Conservation (phyloP, 352 stramenopile species). For the Phytopythium delawarense region DNA sequence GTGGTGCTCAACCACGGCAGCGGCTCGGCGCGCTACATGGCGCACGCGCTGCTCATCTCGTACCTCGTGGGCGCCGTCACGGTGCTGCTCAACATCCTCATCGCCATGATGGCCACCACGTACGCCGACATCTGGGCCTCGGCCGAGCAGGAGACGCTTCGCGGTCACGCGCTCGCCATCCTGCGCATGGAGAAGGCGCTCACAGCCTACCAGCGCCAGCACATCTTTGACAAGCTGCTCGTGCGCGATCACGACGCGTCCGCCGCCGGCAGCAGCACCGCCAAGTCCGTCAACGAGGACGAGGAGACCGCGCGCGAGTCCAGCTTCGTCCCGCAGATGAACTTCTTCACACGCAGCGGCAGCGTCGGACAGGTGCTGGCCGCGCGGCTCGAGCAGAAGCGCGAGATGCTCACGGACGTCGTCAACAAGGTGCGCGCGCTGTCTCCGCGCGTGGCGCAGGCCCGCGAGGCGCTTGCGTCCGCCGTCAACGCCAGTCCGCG, state of each 20-base stretch:
- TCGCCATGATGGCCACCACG: slow-evolving; percentile 71
- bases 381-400: slow-evolving; percentile 5
- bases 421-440: slow-evolving; percentile 2
- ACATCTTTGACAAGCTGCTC: slow-evolving; percentile 2
- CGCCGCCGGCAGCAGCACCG: not conserved
- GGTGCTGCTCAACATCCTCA: slow-evolving; percentile 67
- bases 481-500: not conserved
- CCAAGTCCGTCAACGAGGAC: not conserved
- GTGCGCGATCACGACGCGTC: not conserved
- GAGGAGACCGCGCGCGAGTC: not conserved
- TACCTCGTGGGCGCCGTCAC: slow-evolving; percentile 52
- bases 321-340: not conserved
- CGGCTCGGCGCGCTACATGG: slow-evolving; percentile 45
- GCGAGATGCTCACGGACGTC: slow-evolving; percentile 5
- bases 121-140: slow-evolving; percentile 54
- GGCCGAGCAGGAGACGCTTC: slow-evolving; percentile 50
- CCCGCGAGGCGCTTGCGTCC: not conserved
- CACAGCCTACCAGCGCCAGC: not conserved
- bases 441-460: not conserved
- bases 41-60: slow-evolving; percentile 46
- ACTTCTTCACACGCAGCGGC: not conserved
- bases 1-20: slow-evolving; percentile 26
- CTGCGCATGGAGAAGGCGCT: slow-evolving; percentile 53
- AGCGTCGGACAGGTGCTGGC: slow-evolving; percentile 1
- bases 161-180: slow-evolving; percentile 48